Percentiles rank a stretch among this genome's conserved stretches.
phyloP scores from a whole-genome alignment of 2,329 filamentous ascomycete genomes.

The Ascochyta koolunga region DNA sequence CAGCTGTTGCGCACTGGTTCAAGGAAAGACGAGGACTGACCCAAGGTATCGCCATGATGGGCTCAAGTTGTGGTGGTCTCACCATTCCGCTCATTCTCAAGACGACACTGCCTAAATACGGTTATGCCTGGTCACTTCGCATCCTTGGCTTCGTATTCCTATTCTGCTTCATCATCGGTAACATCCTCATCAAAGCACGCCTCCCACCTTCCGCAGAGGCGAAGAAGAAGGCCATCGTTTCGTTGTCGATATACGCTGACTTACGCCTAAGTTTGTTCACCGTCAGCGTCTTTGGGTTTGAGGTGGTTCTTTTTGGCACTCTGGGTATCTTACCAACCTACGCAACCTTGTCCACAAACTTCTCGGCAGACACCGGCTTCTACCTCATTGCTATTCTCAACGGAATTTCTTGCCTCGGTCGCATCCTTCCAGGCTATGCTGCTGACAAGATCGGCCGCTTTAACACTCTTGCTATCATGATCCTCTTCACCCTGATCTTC shows the following conservation, averaged over 20 bases:
- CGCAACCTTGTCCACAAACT: constrained; percentile 45
- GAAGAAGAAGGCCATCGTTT: constrained; percentile 46
- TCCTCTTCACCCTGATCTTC: constrained; percentile 43
- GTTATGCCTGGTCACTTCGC: constrained; percentile 47
- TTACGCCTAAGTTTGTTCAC: constrained; percentile 45
- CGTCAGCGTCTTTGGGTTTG: constrained; percentile 44
- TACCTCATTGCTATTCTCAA: constrained; percentile 50
- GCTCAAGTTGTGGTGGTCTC: constrained; percentile 44
- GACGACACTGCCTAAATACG: constrained; percentile 41
- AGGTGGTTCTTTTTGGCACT: constrained; percentile 50
- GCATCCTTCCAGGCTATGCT: constrained; percentile 48
- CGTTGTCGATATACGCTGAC: constrained; percentile 41
- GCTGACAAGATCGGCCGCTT: constrained; percentile 51
- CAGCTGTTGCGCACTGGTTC: constrained; percentile 50
- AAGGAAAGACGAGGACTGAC: constrained; percentile 45
- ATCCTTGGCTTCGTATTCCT: constrained; percentile 49
- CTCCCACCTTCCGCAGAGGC: constrained; percentile 37
- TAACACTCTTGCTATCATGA: constrained; percentile 49
- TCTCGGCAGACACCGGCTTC: constrained; percentile 41
- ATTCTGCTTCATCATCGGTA: constrained; percentile 40
- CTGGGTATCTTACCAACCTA: constrained; percentile 51
- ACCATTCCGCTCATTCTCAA: constrained; percentile 46
- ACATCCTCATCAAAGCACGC: constrained; percentile 44
- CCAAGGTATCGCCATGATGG: constrained; percentile 49
- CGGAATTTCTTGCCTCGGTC: constrained; percentile 49